Percentiles rank a stretch among this genome's conserved stretches.
phyloP scores from a whole-genome alignment of 352 stramenopile species.

The Phytophthora cactorum region DNA sequence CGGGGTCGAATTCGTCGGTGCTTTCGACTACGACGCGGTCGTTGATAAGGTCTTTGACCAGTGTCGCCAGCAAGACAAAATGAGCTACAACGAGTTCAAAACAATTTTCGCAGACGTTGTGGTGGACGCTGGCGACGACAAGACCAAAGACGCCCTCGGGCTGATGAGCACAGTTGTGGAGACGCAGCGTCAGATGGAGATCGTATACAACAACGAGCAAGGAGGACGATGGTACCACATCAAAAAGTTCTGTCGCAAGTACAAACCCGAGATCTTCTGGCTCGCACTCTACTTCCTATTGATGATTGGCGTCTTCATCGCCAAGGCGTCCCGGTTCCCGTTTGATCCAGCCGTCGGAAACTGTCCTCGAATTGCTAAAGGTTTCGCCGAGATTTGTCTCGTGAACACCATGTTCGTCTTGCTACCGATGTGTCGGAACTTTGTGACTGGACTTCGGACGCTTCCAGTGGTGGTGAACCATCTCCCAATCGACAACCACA shows the following conservation, averaged over 20 bases:
- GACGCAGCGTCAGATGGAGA: constrained; percentile 16
- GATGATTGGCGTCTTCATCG: constrained; percentile 52
- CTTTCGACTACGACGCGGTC: constrained; percentile 54
- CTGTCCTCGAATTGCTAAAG: constrained; percentile 65
- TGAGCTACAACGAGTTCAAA: constrained; percentile 68
- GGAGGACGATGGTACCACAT: constrained; percentile 30
- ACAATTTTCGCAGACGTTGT: constrained; percentile 47
- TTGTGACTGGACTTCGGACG: constrained; percentile 60
- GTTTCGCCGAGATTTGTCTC: constrained; percentile 73
- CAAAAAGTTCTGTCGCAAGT: constrained; percentile 50
- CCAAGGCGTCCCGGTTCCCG: constrained; percentile 47
- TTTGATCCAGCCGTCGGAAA: constrained; percentile 63
- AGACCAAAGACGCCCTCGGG: constrained; percentile 21
- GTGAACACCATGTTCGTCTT: constrained; percentile 80
- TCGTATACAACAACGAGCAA: constrained; percentile 17
- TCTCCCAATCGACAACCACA: constrained; percentile 68
- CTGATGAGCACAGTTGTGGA: constrained; percentile 5
- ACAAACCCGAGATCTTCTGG: constrained; percentile 59
- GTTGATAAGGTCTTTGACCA: constrained; percentile 59
- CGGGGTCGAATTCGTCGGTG: constrained; percentile 58
- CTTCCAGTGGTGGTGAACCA: constrained; percentile 52
- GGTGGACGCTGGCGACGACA: constrained; percentile 31
- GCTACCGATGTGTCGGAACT: constrained; percentile 76
- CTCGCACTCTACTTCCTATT: constrained; percentile 49
- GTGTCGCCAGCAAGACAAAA: constrained; percentile 45